A percentile compares a stretch with the other conserved stretches of the same genome.
Conservation (phyloP, 352 stramenopile genomes). For the Phytophthora citricola region DNA sequence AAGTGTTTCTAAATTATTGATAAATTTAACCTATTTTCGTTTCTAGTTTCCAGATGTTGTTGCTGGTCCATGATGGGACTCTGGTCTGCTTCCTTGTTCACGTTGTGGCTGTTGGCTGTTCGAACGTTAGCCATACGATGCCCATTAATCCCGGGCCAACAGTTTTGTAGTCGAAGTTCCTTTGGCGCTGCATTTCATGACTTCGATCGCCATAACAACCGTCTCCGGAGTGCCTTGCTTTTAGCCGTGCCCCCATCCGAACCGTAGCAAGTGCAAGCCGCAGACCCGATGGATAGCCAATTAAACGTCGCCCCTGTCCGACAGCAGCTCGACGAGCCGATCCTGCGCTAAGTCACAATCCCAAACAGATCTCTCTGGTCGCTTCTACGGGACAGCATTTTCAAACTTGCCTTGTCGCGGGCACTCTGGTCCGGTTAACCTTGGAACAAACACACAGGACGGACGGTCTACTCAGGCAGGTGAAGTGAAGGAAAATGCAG, state of each 20-base stretch:
- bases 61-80: constrained; percentile 17
- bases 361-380: constrained; percentile 26
- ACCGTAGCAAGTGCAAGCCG: constrained; percentile 26
- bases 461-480: constrained; percentile 1
- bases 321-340: constrained; percentile 9
- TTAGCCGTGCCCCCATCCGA: constrained; percentile 1
- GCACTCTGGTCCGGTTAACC: constrained; percentile 8
- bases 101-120: constrained; percentile 24
- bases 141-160: constrained; percentile 13
- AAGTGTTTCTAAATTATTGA: neutral
- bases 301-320: constrained; percentile 16
- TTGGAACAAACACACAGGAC: constrained; percentile 12
- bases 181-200: neutral
- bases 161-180: constrained; percentile 7
- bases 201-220: neutral
- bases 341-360: constrained; percentile 42
- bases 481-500: constrained; percentile 26
- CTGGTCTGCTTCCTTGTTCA: constrained; percentile 6
- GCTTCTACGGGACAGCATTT: constrained; percentile 38
- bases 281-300: constrained; percentile 20
- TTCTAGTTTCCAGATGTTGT: constrained; percentile 31
- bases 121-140: constrained; percentile 15
- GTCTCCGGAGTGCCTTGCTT: neutral
- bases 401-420: constrained; percentile 30
- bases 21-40: constrained; percentile 6